Conservation (phyloP, 345 rosid genomes). For the Draba incana region DNA sequence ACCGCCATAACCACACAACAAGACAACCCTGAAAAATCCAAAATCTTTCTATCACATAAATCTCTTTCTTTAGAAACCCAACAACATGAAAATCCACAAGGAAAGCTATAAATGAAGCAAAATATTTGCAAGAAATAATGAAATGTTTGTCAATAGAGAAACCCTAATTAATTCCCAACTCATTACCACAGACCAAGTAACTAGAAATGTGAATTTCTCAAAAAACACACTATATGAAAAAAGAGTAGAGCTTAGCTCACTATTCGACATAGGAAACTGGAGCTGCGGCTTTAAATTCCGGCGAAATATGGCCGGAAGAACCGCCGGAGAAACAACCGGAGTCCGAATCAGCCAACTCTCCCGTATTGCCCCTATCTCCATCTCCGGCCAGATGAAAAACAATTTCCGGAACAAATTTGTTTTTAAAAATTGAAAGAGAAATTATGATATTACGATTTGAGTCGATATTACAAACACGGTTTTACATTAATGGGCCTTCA, state of each 20-base stretch:
- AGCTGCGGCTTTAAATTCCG: conserved; percentile 15
- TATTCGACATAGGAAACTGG: conserved; percentile 12
- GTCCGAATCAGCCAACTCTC: conserved; percentile 22
- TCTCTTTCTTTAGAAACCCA: neutral
- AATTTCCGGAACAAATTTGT: neutral
- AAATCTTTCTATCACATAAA: neutral
- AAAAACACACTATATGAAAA: neutral
- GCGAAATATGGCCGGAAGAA: neutral
- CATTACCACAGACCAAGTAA: neutral
- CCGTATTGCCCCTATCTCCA: conserved; percentile 30
- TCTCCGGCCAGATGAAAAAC: conserved; percentile 11
- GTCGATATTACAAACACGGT: neutral
- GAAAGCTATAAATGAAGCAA: too few relatives aligned
- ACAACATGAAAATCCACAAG: conserved; percentile 15
- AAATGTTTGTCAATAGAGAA: too few relatives aligned
- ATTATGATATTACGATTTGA: neutral
- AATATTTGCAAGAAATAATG: too few relatives aligned
- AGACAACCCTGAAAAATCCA: conserved; percentile 25
- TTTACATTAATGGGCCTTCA: conserved; percentile 1
- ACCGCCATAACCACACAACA: conserved; percentile 35
- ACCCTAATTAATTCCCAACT: too few relatives aligned
- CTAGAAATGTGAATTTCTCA: neutral
- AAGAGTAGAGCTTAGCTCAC: conserved; percentile 37
- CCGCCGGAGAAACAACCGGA: conserved; percentile 28
- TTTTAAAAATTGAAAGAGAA: neutral